A percentile compares a stretch with the other conserved stretches of the same genome.
phyloP scores from a whole-genome alignment of 768 basidiomycete species.

The Dictyophora rubrovolvata region DNA sequence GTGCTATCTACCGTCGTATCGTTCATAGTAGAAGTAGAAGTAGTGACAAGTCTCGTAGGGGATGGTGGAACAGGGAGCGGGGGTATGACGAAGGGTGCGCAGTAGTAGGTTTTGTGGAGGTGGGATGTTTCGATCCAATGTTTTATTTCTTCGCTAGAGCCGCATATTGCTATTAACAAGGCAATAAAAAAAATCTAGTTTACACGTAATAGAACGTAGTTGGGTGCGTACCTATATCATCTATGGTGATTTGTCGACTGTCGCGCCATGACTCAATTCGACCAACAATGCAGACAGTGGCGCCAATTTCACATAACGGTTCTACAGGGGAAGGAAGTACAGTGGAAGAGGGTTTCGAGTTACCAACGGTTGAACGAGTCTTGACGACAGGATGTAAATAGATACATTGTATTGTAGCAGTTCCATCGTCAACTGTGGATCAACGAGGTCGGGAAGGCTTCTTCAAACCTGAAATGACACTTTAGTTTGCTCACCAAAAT shows the following conservation, averaged over 20 bases:
- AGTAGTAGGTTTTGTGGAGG: constrained; percentile 46
- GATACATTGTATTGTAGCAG: constrained; percentile 59
- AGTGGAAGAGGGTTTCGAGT: constrained; percentile 16
- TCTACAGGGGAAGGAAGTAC: constrained; percentile 25
- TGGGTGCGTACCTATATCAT: constrained; percentile 48
- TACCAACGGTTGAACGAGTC: constrained; percentile 5
- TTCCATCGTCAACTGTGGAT: constrained; percentile 64
- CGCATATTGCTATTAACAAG: constrained; percentile 12
- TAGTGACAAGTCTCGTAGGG: constrained; percentile 8
- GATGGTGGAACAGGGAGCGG: constrained; percentile 11
- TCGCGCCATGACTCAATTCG: constrained; percentile 31
- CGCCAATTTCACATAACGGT: constrained; percentile 26
- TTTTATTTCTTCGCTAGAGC: constrained; percentile 46
- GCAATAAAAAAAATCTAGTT: neutral
- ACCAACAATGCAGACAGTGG: constrained; percentile 37
- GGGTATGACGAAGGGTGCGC: constrained; percentile 44
- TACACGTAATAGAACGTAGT: neutral
- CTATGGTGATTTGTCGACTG: constrained; percentile 36
- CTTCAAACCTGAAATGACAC: neutral
- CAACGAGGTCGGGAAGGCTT: constrained; percentile 6
- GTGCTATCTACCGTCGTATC: neutral
- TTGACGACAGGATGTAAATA: constrained; percentile 27
- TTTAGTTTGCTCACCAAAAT: constrained; percentile 39
- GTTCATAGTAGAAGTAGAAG: neutral
- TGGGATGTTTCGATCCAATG: constrained; percentile 45